phyloP scores from a whole-genome alignment of 2,329 filamentous ascomycete species.

The Neurospora sp. region DNA sequence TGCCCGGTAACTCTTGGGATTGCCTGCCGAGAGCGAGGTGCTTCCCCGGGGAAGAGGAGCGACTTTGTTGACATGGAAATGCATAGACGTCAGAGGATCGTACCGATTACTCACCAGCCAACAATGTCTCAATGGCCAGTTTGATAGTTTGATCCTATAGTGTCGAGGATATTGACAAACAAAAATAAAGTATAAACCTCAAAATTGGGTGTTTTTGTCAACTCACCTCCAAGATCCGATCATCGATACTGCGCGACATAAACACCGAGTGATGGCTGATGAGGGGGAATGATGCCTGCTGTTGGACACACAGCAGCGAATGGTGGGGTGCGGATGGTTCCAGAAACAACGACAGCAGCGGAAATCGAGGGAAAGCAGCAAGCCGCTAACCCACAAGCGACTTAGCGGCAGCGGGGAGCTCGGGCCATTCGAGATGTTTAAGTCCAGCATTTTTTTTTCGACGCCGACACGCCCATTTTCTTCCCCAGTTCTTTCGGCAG shows the following conservation, averaged over 20 bases:
- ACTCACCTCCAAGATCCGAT: not conserved
- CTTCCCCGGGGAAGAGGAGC: not conserved
- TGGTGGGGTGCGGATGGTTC: constrained; percentile 17
- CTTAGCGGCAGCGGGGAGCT: constrained; percentile 15
- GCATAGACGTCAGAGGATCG: not conserved
- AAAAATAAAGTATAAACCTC: not conserved
- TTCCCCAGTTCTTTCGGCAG: constrained; percentile 7
- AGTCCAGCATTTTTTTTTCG: constrained; percentile 11
- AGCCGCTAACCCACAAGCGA: constrained; percentile 11
- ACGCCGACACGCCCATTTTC: constrained; percentile 8
- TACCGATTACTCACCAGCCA: not conserved
- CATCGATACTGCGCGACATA: not conserved
- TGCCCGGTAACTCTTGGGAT: not conserved
- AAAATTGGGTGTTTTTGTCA: not conserved
- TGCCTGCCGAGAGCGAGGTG: not conserved
- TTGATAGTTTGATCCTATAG: not conserved
- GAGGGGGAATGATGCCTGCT: not conserved
- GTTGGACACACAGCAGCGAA: not conserved
- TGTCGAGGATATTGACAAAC: not conserved
- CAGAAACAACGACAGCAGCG: constrained; percentile 14
- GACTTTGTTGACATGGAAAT: not conserved
- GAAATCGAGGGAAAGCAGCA: constrained; percentile 2
- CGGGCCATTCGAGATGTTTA: constrained; percentile 16
- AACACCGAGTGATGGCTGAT: not conserved
- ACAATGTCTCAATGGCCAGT: not conserved